Evolutionary conservation across 2,329 filamentous ascomycete species (phyloP).

Genomic region (Trichoderma sp.): DNA sequence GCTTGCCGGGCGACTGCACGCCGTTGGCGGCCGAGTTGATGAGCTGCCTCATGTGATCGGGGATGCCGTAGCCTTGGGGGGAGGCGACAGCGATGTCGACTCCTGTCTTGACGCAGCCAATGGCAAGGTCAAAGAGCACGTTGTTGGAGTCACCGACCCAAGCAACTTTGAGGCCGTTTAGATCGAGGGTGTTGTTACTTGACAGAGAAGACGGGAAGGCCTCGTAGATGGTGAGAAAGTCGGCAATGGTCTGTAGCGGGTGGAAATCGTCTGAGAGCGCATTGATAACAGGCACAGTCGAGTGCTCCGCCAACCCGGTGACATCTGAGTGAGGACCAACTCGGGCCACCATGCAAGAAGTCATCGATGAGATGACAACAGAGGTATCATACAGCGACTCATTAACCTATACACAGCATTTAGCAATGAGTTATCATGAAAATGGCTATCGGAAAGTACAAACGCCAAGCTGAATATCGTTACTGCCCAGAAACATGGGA

Average conservation of each 20-base stretch:
- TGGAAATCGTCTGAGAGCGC: conserved; percentile 88
- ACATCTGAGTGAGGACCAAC: conserved; percentile 77
- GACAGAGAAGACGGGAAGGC: conserved; percentile 54
- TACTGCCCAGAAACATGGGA: conserved; percentile 93
- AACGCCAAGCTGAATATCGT: conserved; percentile 93
- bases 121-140: conserved; percentile 89
- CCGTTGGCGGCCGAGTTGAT: conserved; percentile 63
- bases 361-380: conserved; percentile 91
- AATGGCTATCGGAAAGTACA: conserved; percentile 27
- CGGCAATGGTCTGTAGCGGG: conserved; percentile 89
- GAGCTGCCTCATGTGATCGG: conserved; percentile 66
- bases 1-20: conserved; percentile 58
- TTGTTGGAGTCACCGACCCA: conserved; percentile 99
- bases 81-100: conserved; percentile 85
- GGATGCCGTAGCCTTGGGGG: conserved; percentile 80
- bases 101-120: conserved; percentile 82
- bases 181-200: conserved; percentile 52
- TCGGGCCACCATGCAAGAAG: conserved; percentile 76
- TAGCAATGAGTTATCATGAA: neutral
- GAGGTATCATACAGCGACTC: conserved; percentile 93
- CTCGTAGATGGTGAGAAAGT: conserved; percentile 88
- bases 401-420: conserved; percentile 60
- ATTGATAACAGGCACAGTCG: conserved; percentile 79
- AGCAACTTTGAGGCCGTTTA: conserved; percentile 83
- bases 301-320: conserved; percentile 65